phyloP scores from a whole-genome alignment of 345 rosid genomes.

The Boechera stricta region DNA sequence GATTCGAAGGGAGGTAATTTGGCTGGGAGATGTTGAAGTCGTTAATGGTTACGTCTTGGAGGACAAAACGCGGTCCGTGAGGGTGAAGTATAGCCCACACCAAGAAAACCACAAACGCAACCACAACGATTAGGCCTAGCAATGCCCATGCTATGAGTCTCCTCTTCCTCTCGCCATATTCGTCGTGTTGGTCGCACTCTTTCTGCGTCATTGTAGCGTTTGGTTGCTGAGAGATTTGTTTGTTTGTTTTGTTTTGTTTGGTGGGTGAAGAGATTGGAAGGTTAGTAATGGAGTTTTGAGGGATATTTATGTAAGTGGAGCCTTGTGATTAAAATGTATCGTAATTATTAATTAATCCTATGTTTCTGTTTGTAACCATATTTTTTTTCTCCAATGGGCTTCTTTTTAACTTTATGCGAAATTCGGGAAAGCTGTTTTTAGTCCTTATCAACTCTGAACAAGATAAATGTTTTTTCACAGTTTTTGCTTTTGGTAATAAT shows the following conservation, averaged over 20 bases:
- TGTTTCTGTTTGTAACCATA: conserved; percentile 22
- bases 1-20: conserved; percentile 47
- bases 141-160: conserved; percentile 34
- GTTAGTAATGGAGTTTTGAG: conserved; percentile 11
- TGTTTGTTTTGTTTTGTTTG: conserved; percentile 21
- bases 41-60: conserved; percentile 69
- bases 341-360: conserved; percentile 21
- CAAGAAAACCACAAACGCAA: conserved; percentile 54
- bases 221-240: conserved; percentile 1
- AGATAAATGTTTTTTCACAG: background rate
- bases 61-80: conserved; percentile 63
- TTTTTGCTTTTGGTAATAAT: background rate
- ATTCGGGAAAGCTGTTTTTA: conserved; percentile 8
- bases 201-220: conserved; percentile 47
- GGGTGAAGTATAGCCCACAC: conserved; percentile 68
- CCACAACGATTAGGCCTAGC: conserved; percentile 23
- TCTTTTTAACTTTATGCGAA: conserved; percentile 21
- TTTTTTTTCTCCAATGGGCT: background rate
- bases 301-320: conserved; percentile 25
- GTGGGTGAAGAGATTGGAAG: conserved; percentile 17
- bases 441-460: background rate
- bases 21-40: conserved; percentile 62
- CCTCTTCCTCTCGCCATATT: conserved; percentile 30
- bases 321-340: conserved; percentile 17
- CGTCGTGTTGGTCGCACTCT: conserved; percentile 43